These are phyloP conservation scores for Aspergillus sclerotiicarbonarius DNA, from an alignment of 495 filamentous ascomycete species.

Conservation along the genomic window DNA sequence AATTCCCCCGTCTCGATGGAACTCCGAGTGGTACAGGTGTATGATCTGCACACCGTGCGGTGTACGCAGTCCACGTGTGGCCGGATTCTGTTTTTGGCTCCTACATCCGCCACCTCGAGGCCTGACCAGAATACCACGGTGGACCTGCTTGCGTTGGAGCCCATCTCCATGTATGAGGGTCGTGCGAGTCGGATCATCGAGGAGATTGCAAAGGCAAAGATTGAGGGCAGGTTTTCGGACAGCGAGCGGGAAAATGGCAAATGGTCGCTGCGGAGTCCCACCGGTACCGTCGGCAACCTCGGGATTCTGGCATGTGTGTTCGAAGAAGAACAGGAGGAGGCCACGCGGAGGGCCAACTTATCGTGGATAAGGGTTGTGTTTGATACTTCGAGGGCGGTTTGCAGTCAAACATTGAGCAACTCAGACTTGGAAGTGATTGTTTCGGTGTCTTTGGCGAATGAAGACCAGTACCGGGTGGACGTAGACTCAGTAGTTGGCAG, in stretches of 20 bases:
- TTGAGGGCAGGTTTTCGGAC: conserved; percentile 81
- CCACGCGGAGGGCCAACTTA: conserved; percentile 25
- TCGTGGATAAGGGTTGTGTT: conserved; percentile 41
- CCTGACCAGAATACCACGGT: conserved; percentile 49
- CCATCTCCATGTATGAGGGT: conserved; percentile 71
- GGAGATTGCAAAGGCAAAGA: conserved; percentile 80
- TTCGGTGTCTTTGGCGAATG: conserved; percentile 30
- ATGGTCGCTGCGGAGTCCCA: conserved; percentile 73
- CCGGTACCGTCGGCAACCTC: conserved; percentile 56
- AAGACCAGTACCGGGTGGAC: conserved; percentile 56
- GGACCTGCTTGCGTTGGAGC: conserved; percentile 54
- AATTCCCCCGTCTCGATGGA: conserved; percentile 45
- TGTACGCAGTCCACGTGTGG: conserved; percentile 78
- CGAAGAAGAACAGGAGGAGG: conserved; percentile 54
- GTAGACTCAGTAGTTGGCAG: conserved; percentile 60
- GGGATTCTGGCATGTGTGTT: conserved; percentile 73
- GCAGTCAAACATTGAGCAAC: conserved; percentile 28
- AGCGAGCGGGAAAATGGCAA: conserved; percentile 71
- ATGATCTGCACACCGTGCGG: conserved; percentile 65
- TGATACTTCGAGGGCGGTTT: conserved; percentile 31
- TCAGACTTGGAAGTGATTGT: conserved; percentile 40
- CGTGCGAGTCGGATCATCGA: conserved; percentile 75
- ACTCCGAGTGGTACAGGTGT: conserved; percentile 70
- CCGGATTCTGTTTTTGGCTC: conserved; percentile 68
- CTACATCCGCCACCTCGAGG: conserved; percentile 55